A percentile compares a stretch with the other conserved stretches of the same genome.
phyloP scores from a whole-genome alignment of 2,329 filamentous ascomycete genomes.

The Nothophaeocryptopus gaeumannii region DNA sequence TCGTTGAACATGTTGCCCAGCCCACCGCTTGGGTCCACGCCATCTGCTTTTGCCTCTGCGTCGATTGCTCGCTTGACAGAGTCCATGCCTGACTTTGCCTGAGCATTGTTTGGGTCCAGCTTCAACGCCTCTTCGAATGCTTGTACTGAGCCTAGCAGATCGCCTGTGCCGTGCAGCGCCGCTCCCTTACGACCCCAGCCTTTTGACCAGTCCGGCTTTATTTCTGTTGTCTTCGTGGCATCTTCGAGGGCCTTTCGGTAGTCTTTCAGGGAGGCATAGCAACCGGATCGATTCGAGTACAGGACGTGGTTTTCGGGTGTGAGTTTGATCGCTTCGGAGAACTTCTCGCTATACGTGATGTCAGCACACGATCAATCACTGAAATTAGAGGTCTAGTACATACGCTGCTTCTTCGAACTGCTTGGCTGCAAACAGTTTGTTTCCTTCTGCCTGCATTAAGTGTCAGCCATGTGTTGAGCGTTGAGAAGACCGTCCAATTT shows the following conservation, averaged over 20 bases:
- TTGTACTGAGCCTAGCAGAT: constrained; percentile 79
- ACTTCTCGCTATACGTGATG: constrained; percentile 69
- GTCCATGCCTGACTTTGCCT: constrained; percentile 83
- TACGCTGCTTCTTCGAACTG: constrained; percentile 95
- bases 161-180: constrained; percentile 81
- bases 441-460: constrained; percentile 40
- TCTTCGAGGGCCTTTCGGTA: constrained; percentile 82
- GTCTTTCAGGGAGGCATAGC: constrained; percentile 83
- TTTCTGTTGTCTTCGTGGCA: constrained; percentile 85
- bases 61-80: constrained; percentile 87
- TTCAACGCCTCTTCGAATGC: constrained; percentile 95
- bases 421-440: constrained; percentile 97
- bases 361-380: constrained; percentile 4
- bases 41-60: constrained; percentile 64
- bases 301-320: constrained; percentile 92
- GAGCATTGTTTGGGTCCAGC: constrained; percentile 84
- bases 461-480: constrained; percentile 59
- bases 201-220: constrained; percentile 98
- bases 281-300: constrained; percentile 91
- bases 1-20: constrained; percentile 94
- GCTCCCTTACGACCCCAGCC: constrained; percentile 92
- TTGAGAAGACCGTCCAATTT: too few species aligned
- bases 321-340: constrained; percentile 85
- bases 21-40: constrained; percentile 67
- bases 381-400: constrained; percentile 41